phyloP scores from a whole-genome alignment of 2,329 filamentous ascomycete species.

The Claviceps lovelessii region DNA sequence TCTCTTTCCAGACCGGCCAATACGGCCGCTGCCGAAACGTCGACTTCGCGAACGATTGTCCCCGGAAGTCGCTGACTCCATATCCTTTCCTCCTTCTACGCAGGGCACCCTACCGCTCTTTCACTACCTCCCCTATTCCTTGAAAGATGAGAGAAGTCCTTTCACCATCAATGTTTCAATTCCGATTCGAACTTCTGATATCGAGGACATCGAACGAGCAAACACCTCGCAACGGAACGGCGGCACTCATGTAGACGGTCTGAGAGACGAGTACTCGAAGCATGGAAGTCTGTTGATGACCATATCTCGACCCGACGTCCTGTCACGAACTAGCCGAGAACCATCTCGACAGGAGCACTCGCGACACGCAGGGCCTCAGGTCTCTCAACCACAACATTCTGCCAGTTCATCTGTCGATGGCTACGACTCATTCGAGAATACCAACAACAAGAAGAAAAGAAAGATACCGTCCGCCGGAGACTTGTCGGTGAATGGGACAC shows the following conservation, averaged over 20 bases:
- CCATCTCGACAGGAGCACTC: constrained; percentile 30
- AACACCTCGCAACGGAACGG: constrained; percentile 13
- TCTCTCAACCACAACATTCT: constrained; percentile 42
- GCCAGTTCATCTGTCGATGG: constrained; percentile 64
- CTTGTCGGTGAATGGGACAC: constrained; percentile 32
- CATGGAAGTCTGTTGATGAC: constrained; percentile 25
- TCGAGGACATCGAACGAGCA: background rate
- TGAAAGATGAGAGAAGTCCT: constrained; percentile 29
- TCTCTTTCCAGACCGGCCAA: constrained; percentile 77
- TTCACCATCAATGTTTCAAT: constrained; percentile 7
- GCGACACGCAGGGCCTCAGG: constrained; percentile 28
- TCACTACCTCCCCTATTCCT: constrained; percentile 39
- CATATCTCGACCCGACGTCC: constrained; percentile 32
- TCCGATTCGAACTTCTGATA: background rate
- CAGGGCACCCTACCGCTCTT: constrained; percentile 60
- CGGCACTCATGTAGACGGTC: constrained; percentile 2
- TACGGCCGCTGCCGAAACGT: constrained; percentile 80
- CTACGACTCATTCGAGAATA: constrained; percentile 96
- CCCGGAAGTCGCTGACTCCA: constrained; percentile 66
- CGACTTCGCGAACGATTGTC: constrained; percentile 78
- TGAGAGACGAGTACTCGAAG: constrained; percentile 46
- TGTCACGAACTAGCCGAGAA: constrained; percentile 27
- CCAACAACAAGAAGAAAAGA: constrained; percentile 97
- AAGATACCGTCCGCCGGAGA: constrained; percentile 89
- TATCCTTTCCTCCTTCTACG: constrained; percentile 68